Conservation (phyloP, 2,329 filamentous ascomycete species). For the Eurotiales sp. region DNA sequence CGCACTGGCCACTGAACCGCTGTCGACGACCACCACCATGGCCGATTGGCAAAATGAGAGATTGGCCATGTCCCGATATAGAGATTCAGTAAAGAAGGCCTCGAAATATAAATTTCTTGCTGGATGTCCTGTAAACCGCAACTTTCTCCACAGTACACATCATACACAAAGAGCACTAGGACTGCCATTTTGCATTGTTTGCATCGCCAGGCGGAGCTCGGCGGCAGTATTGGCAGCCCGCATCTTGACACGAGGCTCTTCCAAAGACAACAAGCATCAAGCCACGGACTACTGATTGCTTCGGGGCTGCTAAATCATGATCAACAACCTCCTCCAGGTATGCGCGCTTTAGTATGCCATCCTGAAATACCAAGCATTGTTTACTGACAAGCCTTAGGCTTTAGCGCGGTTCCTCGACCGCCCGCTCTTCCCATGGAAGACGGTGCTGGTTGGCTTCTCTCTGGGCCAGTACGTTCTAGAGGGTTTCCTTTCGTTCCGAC, state of each 20-base stretch:
- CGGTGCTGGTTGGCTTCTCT: slow-evolving; percentile 90
- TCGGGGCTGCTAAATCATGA: slow-evolving; percentile 5
- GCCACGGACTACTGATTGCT: too few relatives aligned
- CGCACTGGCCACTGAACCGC: too few relatives aligned
- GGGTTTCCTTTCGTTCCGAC: slow-evolving; percentile 80
- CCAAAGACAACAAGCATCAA: not conserved
- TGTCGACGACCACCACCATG: too few relatives aligned
- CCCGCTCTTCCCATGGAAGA: slow-evolving; percentile 95
- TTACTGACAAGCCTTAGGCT: slow-evolving; percentile 42
- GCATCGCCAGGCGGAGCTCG: slow-evolving; percentile 1
- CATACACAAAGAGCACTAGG: too few relatives aligned
- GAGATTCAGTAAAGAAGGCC: too few relatives aligned
- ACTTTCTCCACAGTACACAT: too few relatives aligned
- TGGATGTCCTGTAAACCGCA: too few relatives aligned
- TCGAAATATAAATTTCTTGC: too few relatives aligned
- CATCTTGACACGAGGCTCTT: slow-evolving; percentile 10
- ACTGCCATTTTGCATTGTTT: not conserved
- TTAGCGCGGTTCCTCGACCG: slow-evolving; percentile 84
- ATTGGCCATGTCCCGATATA: too few relatives aligned
- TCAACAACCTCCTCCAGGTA: slow-evolving; percentile 9
- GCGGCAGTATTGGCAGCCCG: not conserved
- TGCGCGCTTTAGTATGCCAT: not conserved
- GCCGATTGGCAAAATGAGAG: too few relatives aligned
- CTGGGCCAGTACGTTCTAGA: slow-evolving; percentile 88
- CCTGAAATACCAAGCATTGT: not conserved